These are phyloP conservation scores for Prunella vulgaris DNA, from an alignment of 257 asterid species.

Conservation along the genomic window DNA sequence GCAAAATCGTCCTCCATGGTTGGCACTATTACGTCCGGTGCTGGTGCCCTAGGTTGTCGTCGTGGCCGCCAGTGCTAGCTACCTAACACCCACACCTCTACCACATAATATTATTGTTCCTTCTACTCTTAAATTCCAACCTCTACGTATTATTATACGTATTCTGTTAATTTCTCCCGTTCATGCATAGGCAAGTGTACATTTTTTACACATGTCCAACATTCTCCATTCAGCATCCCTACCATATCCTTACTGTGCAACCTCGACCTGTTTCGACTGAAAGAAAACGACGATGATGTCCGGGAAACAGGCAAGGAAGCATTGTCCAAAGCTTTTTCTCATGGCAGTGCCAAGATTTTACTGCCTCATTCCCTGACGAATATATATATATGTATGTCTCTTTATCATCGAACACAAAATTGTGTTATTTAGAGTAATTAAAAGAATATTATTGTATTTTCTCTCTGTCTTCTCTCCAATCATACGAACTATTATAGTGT, in stretches of 20 bases:
- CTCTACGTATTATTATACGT: conserved; percentile 14
- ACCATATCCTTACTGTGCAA: conserved; percentile 36
- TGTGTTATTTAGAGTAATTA: conserved; percentile 36
- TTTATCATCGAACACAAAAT: conserved; percentile 31
- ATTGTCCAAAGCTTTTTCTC: conserved; percentile 42
- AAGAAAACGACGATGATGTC: conserved; percentile 22
- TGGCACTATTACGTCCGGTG: conserved; percentile 55
- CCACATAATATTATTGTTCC: neutral
- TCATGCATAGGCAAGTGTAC: conserved; percentile 62
- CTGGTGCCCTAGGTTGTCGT: conserved; percentile 76
- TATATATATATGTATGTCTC: conserved; percentile 2
- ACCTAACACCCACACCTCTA: neutral
- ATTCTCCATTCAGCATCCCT: conserved; percentile 17
- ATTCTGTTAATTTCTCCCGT: conserved; percentile 26
- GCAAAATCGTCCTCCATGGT: conserved; percentile 84
- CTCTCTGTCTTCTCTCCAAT: conserved; percentile 24
- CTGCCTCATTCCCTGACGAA: conserved; percentile 26
- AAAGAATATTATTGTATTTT: conserved; percentile 32
- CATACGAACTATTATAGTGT: conserved; percentile 41
- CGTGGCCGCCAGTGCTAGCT: conserved; percentile 58
- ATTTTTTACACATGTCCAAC: conserved; percentile 61
- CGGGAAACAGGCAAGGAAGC: conserved; percentile 58
- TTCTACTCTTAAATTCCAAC: neutral
- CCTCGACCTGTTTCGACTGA: conserved; percentile 61
- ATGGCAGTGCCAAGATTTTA: conserved; percentile 14